Conservation (phyloP, 495 filamentous ascomycete genomes). For the Halenospora varia region DNA sequence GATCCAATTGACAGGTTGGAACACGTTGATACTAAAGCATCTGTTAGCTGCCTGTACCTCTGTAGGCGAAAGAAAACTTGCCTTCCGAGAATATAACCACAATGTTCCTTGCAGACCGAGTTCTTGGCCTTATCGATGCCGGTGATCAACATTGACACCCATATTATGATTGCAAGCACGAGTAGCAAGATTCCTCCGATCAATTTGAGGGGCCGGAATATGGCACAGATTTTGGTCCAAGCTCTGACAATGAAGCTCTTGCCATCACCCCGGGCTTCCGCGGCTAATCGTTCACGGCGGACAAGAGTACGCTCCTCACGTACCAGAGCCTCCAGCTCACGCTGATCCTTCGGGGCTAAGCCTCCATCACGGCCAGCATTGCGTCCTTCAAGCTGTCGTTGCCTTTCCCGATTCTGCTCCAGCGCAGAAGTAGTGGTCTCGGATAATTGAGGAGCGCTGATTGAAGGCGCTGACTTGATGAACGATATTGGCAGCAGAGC, state of each 20-base stretch:
- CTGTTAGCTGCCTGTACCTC: background rate
- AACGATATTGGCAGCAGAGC: slow-evolving; percentile 84
- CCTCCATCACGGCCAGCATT: slow-evolving; percentile 71
- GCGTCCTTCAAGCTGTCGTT: slow-evolving; percentile 83
- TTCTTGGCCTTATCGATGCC: slow-evolving; percentile 95
- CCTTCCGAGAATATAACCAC: slow-evolving; percentile 86
- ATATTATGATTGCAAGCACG: slow-evolving; percentile 64
- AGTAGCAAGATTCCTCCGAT: slow-evolving; percentile 77
- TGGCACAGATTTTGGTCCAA: slow-evolving; percentile 74
- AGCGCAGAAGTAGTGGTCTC: slow-evolving; percentile 75
- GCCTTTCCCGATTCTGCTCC: slow-evolving; percentile 82
- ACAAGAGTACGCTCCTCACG: slow-evolving; percentile 91
- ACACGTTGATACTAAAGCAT: slow-evolving; percentile 67
- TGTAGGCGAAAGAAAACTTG: background rate
- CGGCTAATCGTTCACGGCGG: slow-evolving; percentile 80
- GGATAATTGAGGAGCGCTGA: slow-evolving; percentile 70
- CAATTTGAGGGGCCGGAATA: slow-evolving; percentile 80
- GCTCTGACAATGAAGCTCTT: slow-evolving; percentile 61
- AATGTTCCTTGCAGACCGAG: slow-evolving; percentile 83
- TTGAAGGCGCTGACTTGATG: slow-evolving; percentile 82
- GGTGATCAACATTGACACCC: slow-evolving; percentile 91
- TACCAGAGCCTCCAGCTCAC: slow-evolving; percentile 80
- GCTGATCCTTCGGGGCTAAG: slow-evolving; percentile 75
- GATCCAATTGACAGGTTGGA: slow-evolving; percentile 92
- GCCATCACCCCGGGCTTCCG: slow-evolving; percentile 72